Evolutionary conservation across 495 filamentous ascomycete species (phyloP), one percentile per base, ranked within the genome.

Genomic region (Xylaria palmicola): DNA sequence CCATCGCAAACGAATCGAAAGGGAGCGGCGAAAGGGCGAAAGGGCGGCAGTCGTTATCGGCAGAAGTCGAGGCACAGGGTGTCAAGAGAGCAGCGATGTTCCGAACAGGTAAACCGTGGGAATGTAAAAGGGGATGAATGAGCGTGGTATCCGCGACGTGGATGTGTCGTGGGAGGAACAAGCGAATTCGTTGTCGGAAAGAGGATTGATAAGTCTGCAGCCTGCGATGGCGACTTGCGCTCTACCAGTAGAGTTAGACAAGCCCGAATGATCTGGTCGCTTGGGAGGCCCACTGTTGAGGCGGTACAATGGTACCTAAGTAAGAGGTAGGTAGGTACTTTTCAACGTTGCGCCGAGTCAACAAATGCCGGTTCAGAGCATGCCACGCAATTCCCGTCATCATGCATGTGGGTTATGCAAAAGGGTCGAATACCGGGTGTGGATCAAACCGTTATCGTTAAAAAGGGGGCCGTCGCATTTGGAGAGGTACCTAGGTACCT

Each of bases 1-100:
- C 89, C 90, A 94, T 94, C 59, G 68, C 74, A 67, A 62, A 50
- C 12, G 12, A 36, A 32, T 34, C 13, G 34, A 36, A 10, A 57
- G 24, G 40, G 60, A 51, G 34, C 52, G 32, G 43, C 34, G 51
- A 47, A n/a, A n/a, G n/a, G n/a, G n/a, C 37, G 40, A 29, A 20
- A 40, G 32, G 22, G 24, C 10, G 34, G 27, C 13, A n/a, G n/a
- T n/a, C n/a, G 20, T 24, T 48, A 44, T 48, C 34, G 27, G n/a
- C 27, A 55, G 40, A 37, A 13, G 40, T 48, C 9, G 41, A 41
- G 30, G 13, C n/a, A n/a, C n/a, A 39, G 7, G 30, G 9, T 17
- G 5, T 26, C 4, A 26, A 30, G 12, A n/a, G 2, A 27, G 36
- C 27, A 15, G 17, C 17, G 29, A 15, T 20, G 36, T 6, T 39